Evolutionary conservation across 1,139 yeast genomes (phyloP), one percentile per base, ranked within the genome.

Genomic region (Insectozyma bohioensis): DNA sequence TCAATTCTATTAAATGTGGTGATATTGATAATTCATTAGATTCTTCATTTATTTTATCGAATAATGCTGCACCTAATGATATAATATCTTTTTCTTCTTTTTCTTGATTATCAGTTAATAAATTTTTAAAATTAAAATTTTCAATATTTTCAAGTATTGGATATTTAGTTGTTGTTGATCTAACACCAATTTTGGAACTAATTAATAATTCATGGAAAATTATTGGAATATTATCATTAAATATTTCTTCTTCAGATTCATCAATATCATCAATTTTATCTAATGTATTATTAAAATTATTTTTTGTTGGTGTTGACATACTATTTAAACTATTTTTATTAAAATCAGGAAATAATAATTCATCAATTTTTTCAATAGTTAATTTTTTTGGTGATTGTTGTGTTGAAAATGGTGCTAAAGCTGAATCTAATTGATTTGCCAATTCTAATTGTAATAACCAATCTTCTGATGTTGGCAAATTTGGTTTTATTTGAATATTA

Each of bases 371-470:
- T 15, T 51, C 51, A n/a, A 58, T 34, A 4, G 55, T 47, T 8
- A 66, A 47, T 27, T 35, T 34, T 18, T 42, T 23, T 18, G 28
- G 24, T 30, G 48, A 26, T 3, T 38, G 28, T 26, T 51, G 44
- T 3, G 47, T 41, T 9, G 45, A 41, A 27, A 49, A 51, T 12
- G 67, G 65, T 8, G 67, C 60, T 37, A 66, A 55, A 0, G 75
- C 62, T 1, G 90, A 80, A 35, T 69, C 65, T 25, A 72, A 54
- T 21, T 73, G 74, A 32, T 76, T 72, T 0, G 86, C 73, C 21
- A 82, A 51, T 36, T 71, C 74, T 30, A 83, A 54, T 46, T 82
- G 90, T 10, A 72, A 67, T 16, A 75, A 63, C 90, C 92, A 84
- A 45, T 79, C 72, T 25, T 67, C 66, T 2, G 85, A 67, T 0